Evolutionary conservation across 1,284 basidiomycete genomes (phyloP).

Genomic region (Vanrija humicola): DNA sequence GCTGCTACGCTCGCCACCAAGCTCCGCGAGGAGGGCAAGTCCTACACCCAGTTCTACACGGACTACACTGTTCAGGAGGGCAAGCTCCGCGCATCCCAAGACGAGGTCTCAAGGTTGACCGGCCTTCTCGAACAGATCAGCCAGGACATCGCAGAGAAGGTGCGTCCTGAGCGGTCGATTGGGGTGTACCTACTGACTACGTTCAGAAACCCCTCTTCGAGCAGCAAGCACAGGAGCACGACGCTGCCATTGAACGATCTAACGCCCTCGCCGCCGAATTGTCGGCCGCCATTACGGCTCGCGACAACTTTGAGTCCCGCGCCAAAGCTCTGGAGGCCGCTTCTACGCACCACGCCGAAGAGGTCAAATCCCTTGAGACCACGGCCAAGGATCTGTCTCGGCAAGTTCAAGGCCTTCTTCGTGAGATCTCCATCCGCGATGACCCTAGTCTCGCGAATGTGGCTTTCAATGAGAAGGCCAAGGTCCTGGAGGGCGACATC

Average conservation of each 20-base stretch:
- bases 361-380: slow-evolving; percentile 67
- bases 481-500: slow-evolving; percentile 59
- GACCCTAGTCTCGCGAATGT: slow-evolving; percentile 74
- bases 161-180: slow-evolving; percentile 47
- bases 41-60: slow-evolving; percentile 63
- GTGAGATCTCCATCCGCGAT: slow-evolving; percentile 72
- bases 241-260: slow-evolving; percentile 70
- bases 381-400: slow-evolving; percentile 81
- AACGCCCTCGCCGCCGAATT: slow-evolving; percentile 75
- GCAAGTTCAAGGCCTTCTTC: slow-evolving; percentile 75
- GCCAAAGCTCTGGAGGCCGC: slow-evolving; percentile 58
- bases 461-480: slow-evolving; percentile 55
- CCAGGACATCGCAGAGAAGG: slow-evolving; percentile 78
- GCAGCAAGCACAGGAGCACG: slow-evolving; percentile 80
- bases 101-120: slow-evolving; percentile 77
- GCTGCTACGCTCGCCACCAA: slow-evolving; percentile 78
- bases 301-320: slow-evolving; percentile 50
- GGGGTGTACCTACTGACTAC: not conserved
- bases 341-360: slow-evolving; percentile 59
- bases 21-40: slow-evolving; percentile 58
- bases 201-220: slow-evolving; percentile 78
- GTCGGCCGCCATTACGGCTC: slow-evolving; percentile 61
- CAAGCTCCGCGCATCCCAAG: slow-evolving; percentile 68
- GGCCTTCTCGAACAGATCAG: slow-evolving; percentile 56
- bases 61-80: slow-evolving; percentile 81